These are phyloP conservation scores for Candida wancherniae DNA, from an alignment of 805 yeast species.

Conservation along the genomic window DNA sequence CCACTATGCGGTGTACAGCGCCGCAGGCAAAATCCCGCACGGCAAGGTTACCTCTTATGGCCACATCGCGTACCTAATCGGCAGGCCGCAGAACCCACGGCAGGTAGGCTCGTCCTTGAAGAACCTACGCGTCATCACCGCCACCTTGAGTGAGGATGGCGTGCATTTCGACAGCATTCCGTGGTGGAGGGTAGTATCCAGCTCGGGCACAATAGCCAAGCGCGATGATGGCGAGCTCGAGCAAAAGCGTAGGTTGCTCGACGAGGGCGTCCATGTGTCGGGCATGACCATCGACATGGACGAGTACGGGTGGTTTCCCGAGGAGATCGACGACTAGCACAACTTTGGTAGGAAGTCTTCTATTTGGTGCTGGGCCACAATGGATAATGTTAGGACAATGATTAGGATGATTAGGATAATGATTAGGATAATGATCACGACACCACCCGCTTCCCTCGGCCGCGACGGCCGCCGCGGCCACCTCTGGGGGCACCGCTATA, in stretches of 20 bases:
- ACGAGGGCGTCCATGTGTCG: conserved; percentile 42
- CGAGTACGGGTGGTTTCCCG: conserved; percentile 70
- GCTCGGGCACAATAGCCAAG: conserved; percentile 60
- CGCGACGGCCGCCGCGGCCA: conserved; percentile 2
- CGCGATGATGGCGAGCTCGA: conserved; percentile 40
- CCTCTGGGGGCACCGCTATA: too few relatives aligned
- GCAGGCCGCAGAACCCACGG: conserved; percentile 61
- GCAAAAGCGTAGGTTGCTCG: conserved; percentile 43
- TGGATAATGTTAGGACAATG: not conserved
- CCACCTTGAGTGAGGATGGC: conserved; percentile 21
- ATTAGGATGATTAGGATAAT: not conserved
- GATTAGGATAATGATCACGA: not conserved
- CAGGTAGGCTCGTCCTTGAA: conserved; percentile 73
- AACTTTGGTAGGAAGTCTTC: not conserved
- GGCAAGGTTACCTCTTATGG: conserved; percentile 68
- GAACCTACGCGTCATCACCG: conserved; percentile 26
- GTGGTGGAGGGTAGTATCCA: conserved; percentile 76
- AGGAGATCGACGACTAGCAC: conserved; percentile 23
- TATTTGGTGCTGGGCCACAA: not conserved
- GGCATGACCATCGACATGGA: conserved; percentile 38
- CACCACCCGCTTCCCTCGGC: conserved; percentile 11
- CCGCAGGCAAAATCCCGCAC: conserved; percentile 49
- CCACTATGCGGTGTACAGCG: conserved; percentile 55
- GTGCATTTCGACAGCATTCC: conserved; percentile 42
- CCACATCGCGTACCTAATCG: conserved; percentile 62